These are phyloP conservation scores for Acanthamoeba divionensis DNA, from an alignment of 208 protist genomes.

Conservation along the genomic window DNA sequence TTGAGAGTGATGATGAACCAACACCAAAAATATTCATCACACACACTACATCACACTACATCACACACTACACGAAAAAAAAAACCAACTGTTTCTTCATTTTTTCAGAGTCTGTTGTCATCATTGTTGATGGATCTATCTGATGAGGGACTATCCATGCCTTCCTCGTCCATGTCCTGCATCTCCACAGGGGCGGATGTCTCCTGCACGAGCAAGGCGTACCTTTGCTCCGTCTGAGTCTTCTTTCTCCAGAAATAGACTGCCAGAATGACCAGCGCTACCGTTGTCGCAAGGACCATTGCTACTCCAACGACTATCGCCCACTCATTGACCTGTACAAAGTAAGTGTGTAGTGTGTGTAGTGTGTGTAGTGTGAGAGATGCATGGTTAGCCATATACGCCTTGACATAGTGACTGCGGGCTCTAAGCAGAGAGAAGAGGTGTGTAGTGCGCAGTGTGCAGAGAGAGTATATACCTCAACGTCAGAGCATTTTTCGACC, in stretches of 20 bases:
- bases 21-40: background rate
- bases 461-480: background rate
- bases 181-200: conserved; percentile 38
- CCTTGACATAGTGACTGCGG: too few species aligned
- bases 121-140: background rate
- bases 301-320: background rate
- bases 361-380: too few species aligned
- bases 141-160: conserved; percentile 19
- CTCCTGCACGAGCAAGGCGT: conserved; percentile 38
- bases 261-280: background rate
- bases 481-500: background rate
- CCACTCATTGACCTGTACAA: conserved; percentile 26
- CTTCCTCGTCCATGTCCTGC: background rate
- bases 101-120: background rate
- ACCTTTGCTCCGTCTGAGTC: conserved; percentile 17
- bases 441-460: too few species aligned
- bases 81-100: background rate
- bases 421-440: too few species aligned
- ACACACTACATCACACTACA: background rate
- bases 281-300: background rate
- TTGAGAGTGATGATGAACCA: background rate
- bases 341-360: background rate
- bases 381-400: too few species aligned
- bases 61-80: background rate
- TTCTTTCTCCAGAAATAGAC: conserved; percentile 52